These are phyloP conservation scores for Phytophthora idaei DNA, from an alignment of 352 stramenopile species.

Conservation along the genomic window DNA sequence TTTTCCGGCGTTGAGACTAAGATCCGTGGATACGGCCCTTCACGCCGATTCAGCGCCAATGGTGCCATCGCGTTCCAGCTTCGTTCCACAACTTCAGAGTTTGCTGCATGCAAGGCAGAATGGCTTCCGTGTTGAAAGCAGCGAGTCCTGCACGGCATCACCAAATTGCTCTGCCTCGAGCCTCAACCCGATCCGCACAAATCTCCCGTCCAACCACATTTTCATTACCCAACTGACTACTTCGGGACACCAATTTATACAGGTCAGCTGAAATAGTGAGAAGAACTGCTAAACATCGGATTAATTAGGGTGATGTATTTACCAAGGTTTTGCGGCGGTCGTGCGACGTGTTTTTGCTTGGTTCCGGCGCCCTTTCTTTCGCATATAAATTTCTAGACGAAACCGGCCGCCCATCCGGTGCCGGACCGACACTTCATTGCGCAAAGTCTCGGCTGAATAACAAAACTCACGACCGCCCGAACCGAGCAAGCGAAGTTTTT, in stretches of 20 bases:
- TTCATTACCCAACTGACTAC: neutral
- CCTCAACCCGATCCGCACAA: conserved; percentile 32
- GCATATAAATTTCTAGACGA: conserved; percentile 32
- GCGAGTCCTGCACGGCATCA: conserved; percentile 16
- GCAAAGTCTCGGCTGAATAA: conserved; percentile 26
- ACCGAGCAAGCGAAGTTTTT: neutral
- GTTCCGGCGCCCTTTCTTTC: conserved; percentile 22
- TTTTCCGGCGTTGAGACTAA: conserved; percentile 28
- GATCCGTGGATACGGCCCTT: conserved; percentile 12
- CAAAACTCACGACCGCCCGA: neutral
- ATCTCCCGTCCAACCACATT: conserved; percentile 8
- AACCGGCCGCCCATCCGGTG: conserved; percentile 14
- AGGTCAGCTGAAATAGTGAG: neutral
- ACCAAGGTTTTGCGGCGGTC: conserved; percentile 22
- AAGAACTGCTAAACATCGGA: neutral
- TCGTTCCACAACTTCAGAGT: conserved; percentile 3
- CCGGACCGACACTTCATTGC: conserved; percentile 20
- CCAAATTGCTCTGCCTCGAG: conserved; percentile 30
- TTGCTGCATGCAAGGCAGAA: neutral
- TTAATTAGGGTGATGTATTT: neutral
- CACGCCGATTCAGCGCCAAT: neutral
- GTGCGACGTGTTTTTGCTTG: conserved; percentile 41
- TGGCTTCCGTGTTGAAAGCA: conserved; percentile 7
- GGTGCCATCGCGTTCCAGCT: conserved; percentile 3
- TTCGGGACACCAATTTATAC: neutral